These are phyloP conservation scores for Metschnikowia lunata DNA, from an alignment of 805 yeast species.

Conservation along the genomic window DNA sequence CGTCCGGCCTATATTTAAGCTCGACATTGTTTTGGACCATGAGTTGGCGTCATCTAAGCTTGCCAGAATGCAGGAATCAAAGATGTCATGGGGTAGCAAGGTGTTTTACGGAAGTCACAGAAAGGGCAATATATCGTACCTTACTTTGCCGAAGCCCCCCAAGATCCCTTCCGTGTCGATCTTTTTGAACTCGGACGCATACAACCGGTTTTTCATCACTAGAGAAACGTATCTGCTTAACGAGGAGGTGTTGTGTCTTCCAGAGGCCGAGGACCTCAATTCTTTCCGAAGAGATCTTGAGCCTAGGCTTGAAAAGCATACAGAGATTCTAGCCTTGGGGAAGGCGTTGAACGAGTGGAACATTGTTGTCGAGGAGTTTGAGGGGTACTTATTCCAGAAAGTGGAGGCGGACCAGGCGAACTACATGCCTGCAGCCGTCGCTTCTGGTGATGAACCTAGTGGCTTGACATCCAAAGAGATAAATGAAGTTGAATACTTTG, in stretches of 20 bases:
- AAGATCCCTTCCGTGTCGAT: constrained; percentile 15
- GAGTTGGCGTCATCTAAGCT: constrained; percentile 32
- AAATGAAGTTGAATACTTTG: constrained; percentile 33
- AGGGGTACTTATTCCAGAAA: constrained; percentile 31
- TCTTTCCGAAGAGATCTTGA: constrained; percentile 1
- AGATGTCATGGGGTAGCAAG: constrained; percentile 1
- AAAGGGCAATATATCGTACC: constrained; percentile 2
- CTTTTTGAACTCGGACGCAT: constrained; percentile 23
- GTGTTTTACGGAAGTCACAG: constrained; percentile 7
- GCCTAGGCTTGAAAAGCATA: background rate
- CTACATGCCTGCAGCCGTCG: background rate
- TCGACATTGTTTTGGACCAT: constrained; percentile 43
- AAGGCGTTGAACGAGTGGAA: constrained; percentile 52
- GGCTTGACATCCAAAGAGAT: constrained; percentile 8
- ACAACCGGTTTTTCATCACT: constrained; percentile 26
- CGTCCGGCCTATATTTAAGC: constrained; percentile 42
- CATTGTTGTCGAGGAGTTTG: constrained; percentile 43
- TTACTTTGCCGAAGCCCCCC: constrained; percentile 14
- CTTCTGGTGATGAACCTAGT: background rate
- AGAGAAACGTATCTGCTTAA: constrained; percentile 17
- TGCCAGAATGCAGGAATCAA: constrained; percentile 13
- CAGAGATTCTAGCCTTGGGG: constrained; percentile 29
- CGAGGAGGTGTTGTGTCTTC: constrained; percentile 11
- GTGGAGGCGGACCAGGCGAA: constrained; percentile 19
- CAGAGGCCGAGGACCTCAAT: constrained; percentile 7